These are phyloP conservation scores for Coprinopsis sp. DNA, from an alignment of 768 basidiomycete genomes.

Conservation along the genomic window DNA sequence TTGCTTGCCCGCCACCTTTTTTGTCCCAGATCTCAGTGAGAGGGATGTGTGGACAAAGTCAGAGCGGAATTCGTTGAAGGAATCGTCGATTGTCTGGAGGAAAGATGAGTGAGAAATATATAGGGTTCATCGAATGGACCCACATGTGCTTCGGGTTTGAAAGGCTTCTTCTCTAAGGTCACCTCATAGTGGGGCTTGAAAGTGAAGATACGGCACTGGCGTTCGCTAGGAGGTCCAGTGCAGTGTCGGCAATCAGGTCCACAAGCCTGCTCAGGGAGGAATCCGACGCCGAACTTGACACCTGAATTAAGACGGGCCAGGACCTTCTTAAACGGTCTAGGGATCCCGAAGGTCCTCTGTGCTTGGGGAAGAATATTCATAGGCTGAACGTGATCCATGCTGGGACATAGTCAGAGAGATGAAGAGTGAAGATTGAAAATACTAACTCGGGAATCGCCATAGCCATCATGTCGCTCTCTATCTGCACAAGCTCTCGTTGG, in stretches of 20 bases:
- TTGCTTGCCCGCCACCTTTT: slow-evolving; percentile 20
- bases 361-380: slow-evolving; percentile 13
- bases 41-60: slow-evolving; percentile 92
- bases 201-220: slow-evolving; percentile 74
- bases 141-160: slow-evolving; percentile 44
- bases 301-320: slow-evolving; percentile 83
- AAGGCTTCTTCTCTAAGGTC: slow-evolving; percentile 47
- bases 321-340: slow-evolving; percentile 53
- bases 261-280: slow-evolving; percentile 80
- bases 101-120: neutral
- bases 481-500: slow-evolving; percentile 76
- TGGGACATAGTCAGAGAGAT: slow-evolving; percentile 13
- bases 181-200: slow-evolving; percentile 82
- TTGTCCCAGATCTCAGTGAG: slow-evolving; percentile 69
- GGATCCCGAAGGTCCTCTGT: slow-evolving; percentile 12
- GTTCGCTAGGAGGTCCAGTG: slow-evolving; percentile 57
- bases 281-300: slow-evolving; percentile 82
- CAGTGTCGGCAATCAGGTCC: slow-evolving; percentile 62
- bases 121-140: slow-evolving; percentile 8
- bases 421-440: neutral
- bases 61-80: slow-evolving; percentile 84
- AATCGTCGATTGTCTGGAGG: slow-evolving; percentile 52
- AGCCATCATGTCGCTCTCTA: slow-evolving; percentile 73
- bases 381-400: slow-evolving; percentile 20
- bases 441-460: slow-evolving; percentile 84